Evolutionary conservation across 257 asterid genomes (phyloP).

Genomic region (Voacanga thouarsii): DNA sequence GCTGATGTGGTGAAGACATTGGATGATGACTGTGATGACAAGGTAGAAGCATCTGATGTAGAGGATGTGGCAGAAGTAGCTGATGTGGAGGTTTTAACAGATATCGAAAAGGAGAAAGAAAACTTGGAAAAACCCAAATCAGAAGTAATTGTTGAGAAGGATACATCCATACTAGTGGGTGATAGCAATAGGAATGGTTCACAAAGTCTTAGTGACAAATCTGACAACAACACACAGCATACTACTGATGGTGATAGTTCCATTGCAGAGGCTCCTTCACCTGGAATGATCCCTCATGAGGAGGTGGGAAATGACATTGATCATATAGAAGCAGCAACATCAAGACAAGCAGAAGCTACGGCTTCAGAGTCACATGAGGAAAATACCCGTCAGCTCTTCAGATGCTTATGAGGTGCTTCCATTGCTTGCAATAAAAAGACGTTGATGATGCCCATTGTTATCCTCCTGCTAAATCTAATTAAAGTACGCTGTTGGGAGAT

Average conservation of each 20-base stretch:
- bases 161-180: slow-evolving; percentile 20
- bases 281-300: slow-evolving; percentile 38
- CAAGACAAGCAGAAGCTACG: slow-evolving; percentile 34
- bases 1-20: no score
- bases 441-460: slow-evolving; percentile 36
- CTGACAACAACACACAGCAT: slow-evolving; percentile 38
- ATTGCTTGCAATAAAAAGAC: slow-evolving; percentile 31
- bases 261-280: slow-evolving; percentile 41
- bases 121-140: slow-evolving; percentile 42
- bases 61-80: no score
- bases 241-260: slow-evolving; percentile 41
- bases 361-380: slow-evolving; percentile 38
- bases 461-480: slow-evolving; percentile 44
- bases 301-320: slow-evolving; percentile 43
- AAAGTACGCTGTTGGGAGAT: slow-evolving; percentile 36
- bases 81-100: no score
- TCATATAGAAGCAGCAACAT: slow-evolving; percentile 35
- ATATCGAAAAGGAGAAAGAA: slow-evolving; percentile 39
- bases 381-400: slow-evolving; percentile 31
- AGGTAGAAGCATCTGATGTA: no score
- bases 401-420: slow-evolving; percentile 40
- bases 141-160: slow-evolving; percentile 44
- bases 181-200: slow-evolving; percentile 41
- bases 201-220: slow-evolving; percentile 28
- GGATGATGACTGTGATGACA: no score